Base-by-base conservation (phyloP, 73 alveolate species). In the Blepharisma japonicum region DNA sequence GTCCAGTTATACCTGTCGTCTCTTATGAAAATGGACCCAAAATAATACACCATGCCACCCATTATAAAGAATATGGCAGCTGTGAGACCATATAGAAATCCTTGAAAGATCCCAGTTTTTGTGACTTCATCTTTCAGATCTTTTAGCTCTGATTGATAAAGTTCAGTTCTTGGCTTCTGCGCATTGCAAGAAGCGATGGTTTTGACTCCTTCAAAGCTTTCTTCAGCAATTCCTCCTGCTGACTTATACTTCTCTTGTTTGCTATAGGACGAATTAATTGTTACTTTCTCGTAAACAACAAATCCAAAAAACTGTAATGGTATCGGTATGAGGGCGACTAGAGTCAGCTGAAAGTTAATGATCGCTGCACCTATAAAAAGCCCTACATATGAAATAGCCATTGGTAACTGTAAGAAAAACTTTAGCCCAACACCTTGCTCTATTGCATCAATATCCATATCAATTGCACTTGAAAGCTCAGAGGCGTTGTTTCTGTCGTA, bases 381-480 rank as follows among this genome's bases (percentile, higher is more conserved):
- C 9, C 81, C 67, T 0, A 79, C 38, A 9, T 77, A n/a, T 86
- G 80, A 84, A 51, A 84, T 7, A 72, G 79, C 55, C 18, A 83
- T 81, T 55, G 79, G 72, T 9, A 85, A 38, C 67, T 79, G 48
- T 0, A 56, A 55, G 38, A 81, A 89, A 77, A 88, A 20, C 68
- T 88, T 88, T 45, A 84, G 92, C 9, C 95, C 95, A n/a, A 79
- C 54, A 0, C 88, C 95, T n/a, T 61, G 50, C 49, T 88, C 83
- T 27, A 88, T 77, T 45, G 11, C 23, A 8, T 14, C 14, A 9
- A 39, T 18, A 4, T 61, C 74, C 18, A 11, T 61, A 9, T n/a
- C 38, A 14, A 61, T 61, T 25, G 46, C 18, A 11, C 47, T 25
- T 25, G 74, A 39, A 5, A 61, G 38, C 74, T 61, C 74, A 8